Percentiles rank a stretch among this genome's conserved stretches.
These are phyloP conservation scores for Ilyonectria mors-panacis DNA, from an alignment of 2,329 filamentous ascomycete species.

Conservation along the genomic window DNA sequence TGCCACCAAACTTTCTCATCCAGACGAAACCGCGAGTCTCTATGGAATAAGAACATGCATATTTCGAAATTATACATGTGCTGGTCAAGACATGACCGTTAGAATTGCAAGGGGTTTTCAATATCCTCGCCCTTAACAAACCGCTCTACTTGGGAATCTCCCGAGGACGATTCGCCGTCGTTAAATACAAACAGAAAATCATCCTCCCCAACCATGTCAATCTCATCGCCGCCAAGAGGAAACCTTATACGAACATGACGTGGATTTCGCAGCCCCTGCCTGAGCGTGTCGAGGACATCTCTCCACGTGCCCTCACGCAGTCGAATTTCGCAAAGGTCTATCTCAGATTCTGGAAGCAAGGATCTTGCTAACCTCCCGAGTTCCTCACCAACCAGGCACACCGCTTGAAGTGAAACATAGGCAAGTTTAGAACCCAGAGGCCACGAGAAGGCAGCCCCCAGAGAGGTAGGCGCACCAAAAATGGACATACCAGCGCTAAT, in stretches of 20 bases:
- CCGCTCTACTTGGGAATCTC: background rate
- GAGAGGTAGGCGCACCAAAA: background rate
- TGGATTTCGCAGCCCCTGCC: background rate
- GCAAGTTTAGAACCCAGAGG: background rate
- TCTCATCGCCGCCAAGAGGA: background rate
- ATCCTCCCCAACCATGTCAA: background rate
- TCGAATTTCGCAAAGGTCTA: background rate
- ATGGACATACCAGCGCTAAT: slow-evolving; percentile 1
- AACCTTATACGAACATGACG: background rate
- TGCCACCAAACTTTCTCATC: too few relatives aligned
- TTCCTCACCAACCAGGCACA: background rate
- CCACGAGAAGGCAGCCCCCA: slow-evolving; percentile 1
- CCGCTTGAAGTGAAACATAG: background rate
- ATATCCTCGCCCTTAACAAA: background rate
- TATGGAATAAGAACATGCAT: too few relatives aligned
- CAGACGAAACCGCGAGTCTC: too few relatives aligned
- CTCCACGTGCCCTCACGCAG: slow-evolving; percentile 1
- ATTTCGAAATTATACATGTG: too few relatives aligned
- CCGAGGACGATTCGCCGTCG: background rate
- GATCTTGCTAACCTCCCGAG: background rate
- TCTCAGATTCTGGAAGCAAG: background rate
- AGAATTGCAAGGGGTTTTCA: background rate
- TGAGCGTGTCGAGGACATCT: background rate
- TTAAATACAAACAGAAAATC: background rate
- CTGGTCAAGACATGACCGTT: too few relatives aligned